Evolutionary conservation across 2,329 filamentous ascomycete species (phyloP), one percentile per base, ranked within the genome.

Genomic region (Verticillium albo-atrum): DNA sequence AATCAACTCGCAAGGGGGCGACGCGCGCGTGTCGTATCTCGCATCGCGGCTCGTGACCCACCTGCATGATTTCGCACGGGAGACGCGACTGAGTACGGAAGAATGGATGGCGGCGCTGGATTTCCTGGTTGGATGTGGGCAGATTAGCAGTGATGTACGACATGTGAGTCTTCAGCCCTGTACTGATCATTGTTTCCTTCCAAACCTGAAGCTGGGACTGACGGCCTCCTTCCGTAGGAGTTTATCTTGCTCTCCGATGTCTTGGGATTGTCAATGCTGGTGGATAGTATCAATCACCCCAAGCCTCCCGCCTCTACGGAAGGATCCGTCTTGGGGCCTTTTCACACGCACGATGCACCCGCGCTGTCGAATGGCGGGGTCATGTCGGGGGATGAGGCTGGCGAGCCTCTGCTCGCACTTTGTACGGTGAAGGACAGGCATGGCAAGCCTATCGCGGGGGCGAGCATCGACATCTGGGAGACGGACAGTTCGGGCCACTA

Each of bases 301-400:
- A 92, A 91, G 72, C 89, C 88, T 0, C 66, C 81, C 2, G 72
- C 78, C 55, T 82, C 81, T 47, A 92, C 90, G 14, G 88, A 92
- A 74, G 88, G 89, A 61, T 90, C 89, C 0, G 88, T 93, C n/a
- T 80, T 92, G 0, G 89, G 90, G 0, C 90, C 89, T n/a, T 92
- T 91, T 76, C 89, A 92, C 75, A 90, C 88, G 0, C 87, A 90
- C 68, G 88, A 91, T 65, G 89, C 89, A 2, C 76, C 84, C 14
- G 60, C 70, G 2, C 74, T 81, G 6, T 61, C 72, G 2, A 74
- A 82, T 34, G 89, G 89, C 2, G 74, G 75, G 4, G 64, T 69
- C 27, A 89, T 92, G 68, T 84, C 85, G 1, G 81, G 83, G 57
- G 89, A 91, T 62, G 79, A 83, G 0, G 74, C 84, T 20, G 90